Evolutionary conservation across 768 basidiomycete genomes (phyloP), one percentile per base, ranked within the genome.

Genomic region (Pluteus cervinus): DNA sequence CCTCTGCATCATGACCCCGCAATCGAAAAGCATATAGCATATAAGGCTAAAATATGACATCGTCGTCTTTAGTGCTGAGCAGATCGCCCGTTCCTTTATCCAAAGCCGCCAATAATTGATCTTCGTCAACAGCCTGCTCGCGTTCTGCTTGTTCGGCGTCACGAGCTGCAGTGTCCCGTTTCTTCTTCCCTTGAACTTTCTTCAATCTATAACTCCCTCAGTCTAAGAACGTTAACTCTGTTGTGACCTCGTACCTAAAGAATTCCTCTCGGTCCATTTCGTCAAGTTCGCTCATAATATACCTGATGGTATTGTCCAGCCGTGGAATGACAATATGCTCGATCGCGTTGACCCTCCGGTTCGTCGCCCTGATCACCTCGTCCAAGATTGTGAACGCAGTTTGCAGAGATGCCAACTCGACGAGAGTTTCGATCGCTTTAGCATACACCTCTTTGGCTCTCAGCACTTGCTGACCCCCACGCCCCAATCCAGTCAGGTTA

Each of bases 291-390:
- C 91, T 94, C 53, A 91, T 73, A 57, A 99, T 97, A 58, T 97
- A 99, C 53, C 88, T 89, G 70, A 99, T 90, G 10, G 96, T 98
- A 60, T 97, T 97, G 31, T 98, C 94, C 34, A 99, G 66, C 29
- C 85, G 76, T 12, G 96, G 96, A 41, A 99, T 97, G 50, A 99
- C 71, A 47, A 99, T 81, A 56, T 99, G 91, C 52, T 99, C 96
- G 47, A 99, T 94, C 3, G 96, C 96, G 54, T 99, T 99, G 26
- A 99, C 96, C 45, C 96, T 81, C 36, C 96, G 86, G 60, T 98
- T 99, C 24, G 96, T 98, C n/a, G 93, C 91, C 32, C 90, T 86
- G 53, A 99, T 99, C 43, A 98, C 96, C 63, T 98, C 96, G 61
- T 99, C 96, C 24, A 99, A 77, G 48, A 98, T 97, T 40, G 84